Evolutionary conservation across 768 basidiomycete species (phyloP).

Genomic region (Coprinopsis cinerea): DNA sequence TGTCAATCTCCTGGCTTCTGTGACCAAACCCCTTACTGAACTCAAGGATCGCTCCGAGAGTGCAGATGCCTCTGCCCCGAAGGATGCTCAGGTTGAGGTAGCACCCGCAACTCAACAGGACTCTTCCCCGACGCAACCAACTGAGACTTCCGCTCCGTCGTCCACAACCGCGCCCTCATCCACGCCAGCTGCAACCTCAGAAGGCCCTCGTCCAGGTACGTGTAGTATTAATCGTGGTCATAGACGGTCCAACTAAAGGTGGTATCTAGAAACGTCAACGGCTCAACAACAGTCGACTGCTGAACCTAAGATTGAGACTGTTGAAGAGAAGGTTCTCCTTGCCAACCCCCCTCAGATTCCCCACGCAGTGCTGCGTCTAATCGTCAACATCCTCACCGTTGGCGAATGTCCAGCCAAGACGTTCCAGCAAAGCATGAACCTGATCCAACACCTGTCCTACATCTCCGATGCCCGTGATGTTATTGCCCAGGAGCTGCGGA

Average conservation of each 20-base stretch:
- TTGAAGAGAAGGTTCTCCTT: constrained; percentile 48
- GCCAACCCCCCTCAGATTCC: constrained; percentile 82
- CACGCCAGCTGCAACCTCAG: not conserved
- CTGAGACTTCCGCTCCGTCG: not conserved
- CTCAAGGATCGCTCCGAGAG: constrained; percentile 42
- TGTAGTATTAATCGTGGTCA: not conserved
- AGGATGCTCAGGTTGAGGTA: not conserved
- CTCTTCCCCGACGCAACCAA: constrained; percentile 5
- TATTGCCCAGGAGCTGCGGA: constrained; percentile 81
- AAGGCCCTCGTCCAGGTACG: not conserved
- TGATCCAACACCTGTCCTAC: constrained; percentile 89
- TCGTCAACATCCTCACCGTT: constrained; percentile 95
- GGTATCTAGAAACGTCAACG: constrained; percentile 5
- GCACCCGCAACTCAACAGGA: not conserved
- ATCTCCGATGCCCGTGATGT: constrained; percentile 86
- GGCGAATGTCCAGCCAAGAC: constrained; percentile 95
- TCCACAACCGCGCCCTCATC: not conserved
- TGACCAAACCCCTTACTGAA: constrained; percentile 76
- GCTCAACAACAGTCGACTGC: constrained; percentile 5
- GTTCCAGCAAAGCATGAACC: constrained; percentile 88
- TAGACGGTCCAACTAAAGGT: not conserved
- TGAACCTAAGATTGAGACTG: constrained; percentile 24
- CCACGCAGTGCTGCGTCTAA: constrained; percentile 75
- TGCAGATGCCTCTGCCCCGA: not conserved
- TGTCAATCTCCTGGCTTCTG: constrained; percentile 78